Evolutionary conservation across 352 stramenopile genomes (phyloP).

Genomic region (Phytophthora pseudosyringae): DNA sequence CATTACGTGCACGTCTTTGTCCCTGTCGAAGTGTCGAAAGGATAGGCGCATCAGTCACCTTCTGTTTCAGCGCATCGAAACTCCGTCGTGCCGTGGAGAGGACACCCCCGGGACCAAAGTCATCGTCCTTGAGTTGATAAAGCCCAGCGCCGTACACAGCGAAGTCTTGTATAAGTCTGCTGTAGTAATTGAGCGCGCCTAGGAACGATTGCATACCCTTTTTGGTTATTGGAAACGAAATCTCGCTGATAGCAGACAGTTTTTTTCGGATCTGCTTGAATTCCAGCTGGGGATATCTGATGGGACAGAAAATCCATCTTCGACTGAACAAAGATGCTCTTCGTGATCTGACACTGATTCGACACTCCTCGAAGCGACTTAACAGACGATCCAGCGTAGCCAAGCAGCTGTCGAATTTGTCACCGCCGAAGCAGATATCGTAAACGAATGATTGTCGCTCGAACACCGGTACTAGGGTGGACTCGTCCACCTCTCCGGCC

Average conservation of each 20-base stretch:
- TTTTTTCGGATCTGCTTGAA: too few species aligned
- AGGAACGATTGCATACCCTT: too few species aligned
- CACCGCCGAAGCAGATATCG: not conserved
- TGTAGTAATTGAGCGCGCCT: too few species aligned
- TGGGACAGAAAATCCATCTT: slow-evolving; percentile 28
- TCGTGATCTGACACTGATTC: slow-evolving; percentile 35
- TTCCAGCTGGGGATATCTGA: not conserved
- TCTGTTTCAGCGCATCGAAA: slow-evolving; percentile 23
- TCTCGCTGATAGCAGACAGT: too few species aligned
- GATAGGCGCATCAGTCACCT: slow-evolving; percentile 11
- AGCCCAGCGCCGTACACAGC: slow-evolving; percentile 14
- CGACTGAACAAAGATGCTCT: slow-evolving; percentile 23
- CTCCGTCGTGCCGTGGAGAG: not conserved
- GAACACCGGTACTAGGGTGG: not conserved
- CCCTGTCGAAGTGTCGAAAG: slow-evolving; percentile 13
- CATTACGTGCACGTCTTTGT: slow-evolving; percentile 13
- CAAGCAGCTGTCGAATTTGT: not conserved
- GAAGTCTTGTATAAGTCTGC: slow-evolving; percentile 26
- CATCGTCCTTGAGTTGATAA: slow-evolving; percentile 24
- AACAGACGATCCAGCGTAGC: slow-evolving; percentile 9
- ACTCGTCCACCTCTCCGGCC: not conserved
- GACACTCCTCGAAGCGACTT: slow-evolving; percentile 17
- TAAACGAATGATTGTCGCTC: not conserved
- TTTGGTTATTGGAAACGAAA: too few species aligned
- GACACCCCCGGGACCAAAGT: not conserved